Conservation (phyloP, 164 flowering plant genomes). For the Platanus orientalis region DNA sequence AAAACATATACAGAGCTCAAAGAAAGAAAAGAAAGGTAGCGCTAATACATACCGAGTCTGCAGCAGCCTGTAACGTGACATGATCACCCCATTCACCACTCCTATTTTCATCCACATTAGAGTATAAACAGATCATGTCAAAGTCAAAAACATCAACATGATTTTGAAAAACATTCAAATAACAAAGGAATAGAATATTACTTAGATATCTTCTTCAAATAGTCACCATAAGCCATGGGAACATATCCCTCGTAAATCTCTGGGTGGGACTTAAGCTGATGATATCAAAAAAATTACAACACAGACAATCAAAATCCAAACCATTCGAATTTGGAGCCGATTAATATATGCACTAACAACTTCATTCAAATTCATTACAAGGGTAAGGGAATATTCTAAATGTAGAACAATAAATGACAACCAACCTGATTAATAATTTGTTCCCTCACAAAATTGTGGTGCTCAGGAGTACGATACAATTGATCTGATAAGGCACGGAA, state of each 20-base stretch:
- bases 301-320: slow-evolving; percentile 1
- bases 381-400: background rate
- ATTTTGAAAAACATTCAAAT: background rate
- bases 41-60: slow-evolving; percentile 64
- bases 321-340: background rate
- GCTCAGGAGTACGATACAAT: slow-evolving; percentile 72
- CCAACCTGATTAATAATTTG: slow-evolving; percentile 73
- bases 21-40: background rate
- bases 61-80: slow-evolving; percentile 85
- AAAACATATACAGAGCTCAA: background rate
- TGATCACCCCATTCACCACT: slow-evolving; percentile 98
- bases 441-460: slow-evolving; percentile 76
- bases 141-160: background rate
- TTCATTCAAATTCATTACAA: background rate
- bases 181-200: slow-evolving; percentile 19
- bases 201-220: slow-evolving; percentile 82
- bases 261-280: slow-evolving; percentile 59
- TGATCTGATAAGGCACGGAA: slow-evolving; percentile 94
- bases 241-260: slow-evolving; percentile 81
- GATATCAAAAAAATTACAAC: slow-evolving; percentile 12
- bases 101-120: slow-evolving; percentile 36
- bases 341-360: background rate
- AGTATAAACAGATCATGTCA: slow-evolving; percentile 9
- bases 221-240: slow-evolving; percentile 78
- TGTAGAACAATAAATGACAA: background rate